Conservation (phyloP, 2,329 filamentous ascomycete genomes). For the Hymenoscyphus occultus region DNA sequence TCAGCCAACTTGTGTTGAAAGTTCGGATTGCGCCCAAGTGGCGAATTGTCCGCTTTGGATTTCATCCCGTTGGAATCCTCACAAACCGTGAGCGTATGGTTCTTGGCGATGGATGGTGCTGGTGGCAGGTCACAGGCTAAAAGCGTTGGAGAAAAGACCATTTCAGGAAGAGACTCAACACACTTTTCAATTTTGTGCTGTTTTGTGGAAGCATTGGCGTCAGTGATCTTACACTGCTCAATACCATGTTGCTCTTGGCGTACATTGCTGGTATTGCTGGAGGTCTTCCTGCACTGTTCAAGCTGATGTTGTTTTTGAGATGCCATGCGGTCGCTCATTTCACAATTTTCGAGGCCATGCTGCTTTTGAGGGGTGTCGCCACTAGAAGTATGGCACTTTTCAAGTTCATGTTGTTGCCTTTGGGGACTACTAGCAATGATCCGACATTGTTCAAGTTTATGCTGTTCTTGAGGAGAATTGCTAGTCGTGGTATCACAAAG, state of each 20-base stretch:
- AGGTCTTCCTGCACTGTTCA: background rate
- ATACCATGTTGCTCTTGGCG: background rate
- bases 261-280: background rate
- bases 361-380: background rate
- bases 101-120: background rate
- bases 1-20: background rate
- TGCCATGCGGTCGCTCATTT: background rate
- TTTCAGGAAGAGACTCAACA: background rate
- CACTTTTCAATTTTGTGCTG: background rate
- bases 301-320: background rate
- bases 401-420: background rate
- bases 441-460: background rate
- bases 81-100: conserved; percentile 4
- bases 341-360: background rate
- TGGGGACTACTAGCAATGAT: background rate
- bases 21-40: background rate
- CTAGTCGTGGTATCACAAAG: background rate
- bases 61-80: background rate
- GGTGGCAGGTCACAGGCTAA: background rate
- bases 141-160: background rate
- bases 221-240: background rate
- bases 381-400: background rate
- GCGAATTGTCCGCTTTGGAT: background rate
- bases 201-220: background rate
- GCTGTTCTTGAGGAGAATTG: background rate